phyloP scores from a whole-genome alignment of 176 grass and related monocot species.

The Coix lacrymajobi region DNA sequence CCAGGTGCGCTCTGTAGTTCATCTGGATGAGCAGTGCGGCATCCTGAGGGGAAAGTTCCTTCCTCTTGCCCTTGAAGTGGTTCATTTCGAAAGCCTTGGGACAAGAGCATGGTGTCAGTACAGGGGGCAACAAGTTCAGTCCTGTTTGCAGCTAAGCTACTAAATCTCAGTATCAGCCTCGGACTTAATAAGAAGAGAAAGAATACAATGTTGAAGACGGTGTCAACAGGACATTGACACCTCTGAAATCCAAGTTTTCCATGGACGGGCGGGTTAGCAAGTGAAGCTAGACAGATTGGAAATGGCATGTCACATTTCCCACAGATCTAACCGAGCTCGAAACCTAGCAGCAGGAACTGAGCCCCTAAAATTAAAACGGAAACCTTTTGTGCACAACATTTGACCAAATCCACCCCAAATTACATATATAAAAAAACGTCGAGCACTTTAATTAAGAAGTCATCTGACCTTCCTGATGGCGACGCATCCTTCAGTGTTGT shows the following conservation, averaged over 20 bases:
- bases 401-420: background rate
- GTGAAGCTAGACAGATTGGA: background rate
- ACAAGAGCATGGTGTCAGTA: background rate
- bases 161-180: background rate
- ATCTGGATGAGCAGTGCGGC: slow-evolving; percentile 78
- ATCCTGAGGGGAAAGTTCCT: slow-evolving; percentile 62
- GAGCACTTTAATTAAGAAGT: no score
- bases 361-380: background rate
- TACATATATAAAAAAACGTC: no score
- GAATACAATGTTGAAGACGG: background rate
- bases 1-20: slow-evolving; percentile 68
- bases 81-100: slow-evolving; percentile 48
- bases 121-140: background rate
- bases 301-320: background rate
- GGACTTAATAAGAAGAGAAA: background rate
- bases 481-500: slow-evolving; percentile 24
- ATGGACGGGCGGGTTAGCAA: background rate
- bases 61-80: slow-evolving; percentile 58
- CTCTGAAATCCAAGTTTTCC: background rate
- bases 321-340: background rate
- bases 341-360: background rate
- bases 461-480: slow-evolving; percentile 57
- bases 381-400: background rate
- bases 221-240: no score
- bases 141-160: background rate